phyloP scores from a whole-genome alignment of 306 rosid species.

The Potentilla sterilis region DNA sequence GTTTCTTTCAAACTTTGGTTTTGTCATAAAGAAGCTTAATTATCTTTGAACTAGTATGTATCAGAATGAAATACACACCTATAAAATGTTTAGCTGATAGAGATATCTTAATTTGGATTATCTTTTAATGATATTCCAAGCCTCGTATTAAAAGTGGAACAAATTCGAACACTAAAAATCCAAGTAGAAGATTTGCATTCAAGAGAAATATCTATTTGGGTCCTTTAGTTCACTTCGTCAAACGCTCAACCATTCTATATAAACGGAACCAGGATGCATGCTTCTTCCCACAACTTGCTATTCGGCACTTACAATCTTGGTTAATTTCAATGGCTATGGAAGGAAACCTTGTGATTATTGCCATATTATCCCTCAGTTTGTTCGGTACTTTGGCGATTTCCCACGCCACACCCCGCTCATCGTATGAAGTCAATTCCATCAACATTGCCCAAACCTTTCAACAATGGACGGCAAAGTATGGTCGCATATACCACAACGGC shows the following conservation, averaged over 20 bases:
- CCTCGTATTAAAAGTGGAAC: not conserved
- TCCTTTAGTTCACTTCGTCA: not conserved
- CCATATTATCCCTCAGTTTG: not conserved
- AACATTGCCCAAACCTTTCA: constrained; percentile 17
- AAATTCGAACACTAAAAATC: not conserved
- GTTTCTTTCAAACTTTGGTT: too few relatives aligned
- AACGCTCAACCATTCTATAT: not conserved
- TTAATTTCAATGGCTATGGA: not conserved
- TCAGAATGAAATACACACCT: too few relatives aligned
- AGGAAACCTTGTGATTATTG: not conserved
- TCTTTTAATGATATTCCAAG: not conserved
- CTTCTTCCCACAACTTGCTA: not conserved
- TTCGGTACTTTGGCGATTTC: constrained; percentile 5
- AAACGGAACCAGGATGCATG: not conserved
- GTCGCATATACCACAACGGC: constrained; percentile 17
- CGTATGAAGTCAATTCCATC: not conserved
- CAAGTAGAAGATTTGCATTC: not conserved
- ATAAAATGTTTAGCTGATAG: too few relatives aligned
- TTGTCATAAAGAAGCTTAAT: too few relatives aligned
- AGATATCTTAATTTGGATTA: too few relatives aligned
- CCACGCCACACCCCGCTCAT: constrained; percentile 9
- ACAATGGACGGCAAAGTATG: constrained; percentile 27
- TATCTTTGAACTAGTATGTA: too few relatives aligned
- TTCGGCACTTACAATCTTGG: not conserved
- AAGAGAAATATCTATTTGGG: not conserved